Evolutionary conservation across 352 stramenopile genomes (phyloP), one percentile per base, ranked within the genome.

Genomic region (Plasmopara viticola): DNA sequence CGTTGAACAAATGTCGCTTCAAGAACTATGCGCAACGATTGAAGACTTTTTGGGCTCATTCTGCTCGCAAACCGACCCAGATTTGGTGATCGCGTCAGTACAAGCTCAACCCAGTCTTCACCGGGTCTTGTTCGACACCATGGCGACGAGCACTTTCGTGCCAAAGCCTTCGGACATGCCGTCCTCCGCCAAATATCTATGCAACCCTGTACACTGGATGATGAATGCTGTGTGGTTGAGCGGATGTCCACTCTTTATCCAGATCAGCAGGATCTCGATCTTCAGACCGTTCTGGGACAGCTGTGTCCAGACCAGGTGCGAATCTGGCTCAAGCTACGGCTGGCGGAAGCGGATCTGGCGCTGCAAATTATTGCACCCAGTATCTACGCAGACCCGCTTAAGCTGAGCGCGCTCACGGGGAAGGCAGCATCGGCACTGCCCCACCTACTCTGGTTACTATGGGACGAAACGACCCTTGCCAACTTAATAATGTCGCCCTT

Each of bases 201-300:
- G 5, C 39, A 9, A 28, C 6, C 13, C 39, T 44, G 20, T 44
- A 12, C n/a, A n/a, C 20, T n/a, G 15, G 10, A 35, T 12, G 30
- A 46, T 6, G 41, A 13, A 14, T 6, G 8, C 0, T 9, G 10
- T 12, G 10, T 46, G 18, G n/a, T 30, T n/a, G n/a, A 30, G 4
- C 18, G 12, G 9, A n/a, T 30, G 7, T 46, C 41, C 7, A 46
- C 25, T 34, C 14, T 18, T 10, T 30, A 30, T 15, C 41, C 18
- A 8, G 10, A 35, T 12, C 6, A 10, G 6, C 15, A 15, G 5
- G 20, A 90, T 91, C 7, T 7, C 9, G 14, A 33, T 18, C 31
- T 14, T 46, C 31, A 35, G 17, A 17, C 15, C 41, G 9, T 15
- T 33, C 9, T 18, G n/a, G 17, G 82, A 76, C 90, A 85, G 88